phyloP scores from a whole-genome alignment of 2,329 filamentous ascomycete genomes.

The Magnaporthales sp. region DNA sequence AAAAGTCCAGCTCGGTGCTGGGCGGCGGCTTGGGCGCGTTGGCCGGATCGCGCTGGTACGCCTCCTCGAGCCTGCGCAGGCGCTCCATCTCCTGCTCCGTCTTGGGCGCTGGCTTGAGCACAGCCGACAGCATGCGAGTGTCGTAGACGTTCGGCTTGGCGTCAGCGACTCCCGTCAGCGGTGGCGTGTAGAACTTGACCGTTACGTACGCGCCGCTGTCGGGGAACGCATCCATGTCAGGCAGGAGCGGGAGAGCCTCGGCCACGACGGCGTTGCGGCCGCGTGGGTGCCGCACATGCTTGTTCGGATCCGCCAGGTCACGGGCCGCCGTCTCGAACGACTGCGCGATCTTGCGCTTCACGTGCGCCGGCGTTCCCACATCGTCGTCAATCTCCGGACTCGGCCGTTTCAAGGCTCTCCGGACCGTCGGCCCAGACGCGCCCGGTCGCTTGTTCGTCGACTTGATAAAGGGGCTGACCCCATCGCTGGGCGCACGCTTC shows the following conservation, averaged over 20 bases:
- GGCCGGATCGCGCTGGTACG: slow-evolving; percentile 47
- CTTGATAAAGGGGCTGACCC: slow-evolving; percentile 25
- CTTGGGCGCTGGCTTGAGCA: slow-evolving; percentile 52
- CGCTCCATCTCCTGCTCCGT: slow-evolving; percentile 44
- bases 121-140: slow-evolving; percentile 48
- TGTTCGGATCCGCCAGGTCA: slow-evolving; percentile 46
- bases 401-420: slow-evolving; percentile 32
- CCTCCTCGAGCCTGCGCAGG: slow-evolving; percentile 40
- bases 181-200: slow-evolving; percentile 60
- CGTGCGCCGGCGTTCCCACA: slow-evolving; percentile 55
- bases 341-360: slow-evolving; percentile 59
- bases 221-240: slow-evolving; percentile 60
- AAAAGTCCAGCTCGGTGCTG: slow-evolving; percentile 59
- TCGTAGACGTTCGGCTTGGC: slow-evolving; percentile 41
- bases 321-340: slow-evolving; percentile 47
- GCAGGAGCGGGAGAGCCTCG: slow-evolving; percentile 52
- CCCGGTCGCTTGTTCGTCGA: slow-evolving; percentile 16
- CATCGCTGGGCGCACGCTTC: slow-evolving; percentile 36
- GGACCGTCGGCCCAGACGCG: slow-evolving; percentile 14
- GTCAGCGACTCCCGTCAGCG: slow-evolving; percentile 28
- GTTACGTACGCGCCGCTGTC: slow-evolving; percentile 62
- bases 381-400: slow-evolving; percentile 33
- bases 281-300: slow-evolving; percentile 46
- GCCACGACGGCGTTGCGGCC: slow-evolving; percentile 50
- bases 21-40: slow-evolving; percentile 47